phyloP scores from a whole-genome alignment of 768 basidiomycete species.

The Collybia nuda region DNA sequence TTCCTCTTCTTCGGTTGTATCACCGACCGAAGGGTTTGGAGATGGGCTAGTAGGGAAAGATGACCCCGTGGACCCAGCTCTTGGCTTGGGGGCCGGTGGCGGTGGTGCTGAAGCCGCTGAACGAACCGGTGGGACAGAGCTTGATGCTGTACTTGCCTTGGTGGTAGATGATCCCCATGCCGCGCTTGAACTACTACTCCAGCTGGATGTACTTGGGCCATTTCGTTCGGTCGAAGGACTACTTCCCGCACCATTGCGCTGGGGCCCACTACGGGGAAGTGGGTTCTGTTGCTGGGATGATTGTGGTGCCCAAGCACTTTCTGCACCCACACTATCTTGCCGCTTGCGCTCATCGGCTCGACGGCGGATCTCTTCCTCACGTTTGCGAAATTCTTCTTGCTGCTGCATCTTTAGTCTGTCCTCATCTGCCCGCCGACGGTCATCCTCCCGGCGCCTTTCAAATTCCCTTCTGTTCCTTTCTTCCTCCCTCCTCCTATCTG shows the following conservation, averaged over 20 bases:
- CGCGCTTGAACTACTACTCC: constrained; percentile 10
- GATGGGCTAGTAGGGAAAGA: constrained; percentile 20
- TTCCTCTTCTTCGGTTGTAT: constrained; percentile 41
- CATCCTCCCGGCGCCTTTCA: constrained; percentile 21
- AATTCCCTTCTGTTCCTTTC: constrained; percentile 23
- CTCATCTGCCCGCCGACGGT: constrained; percentile 21
- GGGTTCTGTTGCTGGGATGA: constrained; percentile 18
- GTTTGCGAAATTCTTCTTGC: constrained; percentile 39
- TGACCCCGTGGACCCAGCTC: constrained; percentile 34
- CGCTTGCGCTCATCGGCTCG: constrained; percentile 45
- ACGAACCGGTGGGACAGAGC: constrained; percentile 16
- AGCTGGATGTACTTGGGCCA: constrained; percentile 5
- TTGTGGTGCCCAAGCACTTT: constrained; percentile 27
- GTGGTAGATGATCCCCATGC: constrained; percentile 24
- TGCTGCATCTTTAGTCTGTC: constrained; percentile 30
- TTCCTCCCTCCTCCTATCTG: constrained; percentile 19
- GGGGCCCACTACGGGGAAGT: constrained; percentile 9
- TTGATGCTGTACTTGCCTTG: constrained; percentile 20
- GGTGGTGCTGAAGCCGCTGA: constrained; percentile 23
- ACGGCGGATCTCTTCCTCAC: constrained; percentile 43
- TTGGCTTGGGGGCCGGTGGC: constrained; percentile 21
- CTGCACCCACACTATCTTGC: constrained; percentile 39
- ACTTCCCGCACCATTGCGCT: constrained; percentile 13
- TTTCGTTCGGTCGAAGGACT: constrained; percentile 23
- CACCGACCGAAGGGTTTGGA: constrained; percentile 14